Conservation (phyloP, 257 asterid genomes). For the Verbena officinalis region DNA sequence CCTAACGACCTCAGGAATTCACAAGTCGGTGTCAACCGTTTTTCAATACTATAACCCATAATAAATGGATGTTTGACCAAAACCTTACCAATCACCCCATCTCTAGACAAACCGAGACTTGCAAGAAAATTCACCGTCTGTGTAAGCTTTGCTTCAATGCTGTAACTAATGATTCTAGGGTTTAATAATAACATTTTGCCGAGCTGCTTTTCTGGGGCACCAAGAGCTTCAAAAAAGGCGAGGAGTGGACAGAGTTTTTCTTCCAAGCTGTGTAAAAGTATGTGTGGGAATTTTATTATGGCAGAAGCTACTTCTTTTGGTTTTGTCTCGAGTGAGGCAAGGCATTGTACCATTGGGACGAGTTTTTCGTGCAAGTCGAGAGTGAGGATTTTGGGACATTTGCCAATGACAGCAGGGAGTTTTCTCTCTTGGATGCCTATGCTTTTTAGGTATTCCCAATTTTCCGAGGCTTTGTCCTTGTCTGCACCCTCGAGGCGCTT, state of each 20-base stretch:
- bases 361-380: conserved; percentile 76
- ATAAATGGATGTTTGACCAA: conserved; percentile 79
- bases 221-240: conserved; percentile 88
- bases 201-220: conserved; percentile 78
- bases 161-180: conserved; percentile 90
- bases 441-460: conserved; percentile 90
- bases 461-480: conserved; percentile 78
- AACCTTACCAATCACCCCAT: conserved; percentile 74
- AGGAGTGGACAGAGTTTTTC: conserved; percentile 97
- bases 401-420: conserved; percentile 69
- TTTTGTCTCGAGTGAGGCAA: conserved; percentile 68
- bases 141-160: conserved; percentile 86
- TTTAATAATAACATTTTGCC: conserved; percentile 84
- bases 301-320: conserved; percentile 86
- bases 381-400: conserved; percentile 90
- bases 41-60: conserved; percentile 86
- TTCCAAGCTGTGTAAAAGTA: conserved; percentile 84
- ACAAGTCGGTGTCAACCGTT: conserved; percentile 70
- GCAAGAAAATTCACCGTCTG: conserved; percentile 77
- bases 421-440: conserved; percentile 90
- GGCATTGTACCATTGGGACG: conserved; percentile 85
- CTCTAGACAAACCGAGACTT: conserved; percentile 62
- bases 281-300: conserved; percentile 77
- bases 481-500: conserved; percentile 77
- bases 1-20: conserved; percentile 82